Base-by-base conservation (phyloP, 1,284 basidiomycete genomes). In the Melampsora occidentalis region DNA sequence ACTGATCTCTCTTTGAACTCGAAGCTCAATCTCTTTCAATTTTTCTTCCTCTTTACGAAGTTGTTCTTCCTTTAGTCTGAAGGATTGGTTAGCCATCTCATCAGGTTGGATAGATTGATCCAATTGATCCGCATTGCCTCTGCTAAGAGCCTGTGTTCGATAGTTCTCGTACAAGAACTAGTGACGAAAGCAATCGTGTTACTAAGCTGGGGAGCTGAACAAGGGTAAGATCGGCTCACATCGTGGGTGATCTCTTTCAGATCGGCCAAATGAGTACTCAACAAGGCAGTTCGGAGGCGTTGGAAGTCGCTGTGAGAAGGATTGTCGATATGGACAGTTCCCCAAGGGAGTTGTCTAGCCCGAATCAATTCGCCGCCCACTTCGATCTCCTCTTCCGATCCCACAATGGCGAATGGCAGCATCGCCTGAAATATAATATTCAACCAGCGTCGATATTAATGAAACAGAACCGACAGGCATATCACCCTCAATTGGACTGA, bases 301-400 rank as follows among this genome's bases (percentile, higher is more conserved):
- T 90, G 91, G 84, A 99, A 99, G 86, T 99, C 97, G 46, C 93
- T 97, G 86, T 99, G 97, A 84, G 93, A 92, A 28, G 94, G 94
- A 85, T 99, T 98, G 86, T 99, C 97, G 76, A 99, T 94, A 84
- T 99, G 95, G 78, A 93, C 97, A 78, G 97, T 88, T 96, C 97
- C 97, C 97, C 99, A 7, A 95, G 97, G 85, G 98, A 98, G 82
- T 85, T 90, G 89, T 80, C 97, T 89, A 62, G 93, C 96, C 72
- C 97, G 90, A 79, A 97, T 89, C 49, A 90, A 89, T 84, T 97
- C 89, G 64, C 95, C 96, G 20, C 73, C 73, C 80, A 97, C 88
- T 81, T 96, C 90, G 78, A 99, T 90, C 84, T 98, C 94, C 81
- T 97, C 94, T 84, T 98, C 94, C 22, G 94, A 97, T 59, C 97